These are phyloP conservation scores for Hypoxylon crocopeplum DNA, from an alignment of 495 filamentous ascomycete species.

Conservation along the genomic window DNA sequence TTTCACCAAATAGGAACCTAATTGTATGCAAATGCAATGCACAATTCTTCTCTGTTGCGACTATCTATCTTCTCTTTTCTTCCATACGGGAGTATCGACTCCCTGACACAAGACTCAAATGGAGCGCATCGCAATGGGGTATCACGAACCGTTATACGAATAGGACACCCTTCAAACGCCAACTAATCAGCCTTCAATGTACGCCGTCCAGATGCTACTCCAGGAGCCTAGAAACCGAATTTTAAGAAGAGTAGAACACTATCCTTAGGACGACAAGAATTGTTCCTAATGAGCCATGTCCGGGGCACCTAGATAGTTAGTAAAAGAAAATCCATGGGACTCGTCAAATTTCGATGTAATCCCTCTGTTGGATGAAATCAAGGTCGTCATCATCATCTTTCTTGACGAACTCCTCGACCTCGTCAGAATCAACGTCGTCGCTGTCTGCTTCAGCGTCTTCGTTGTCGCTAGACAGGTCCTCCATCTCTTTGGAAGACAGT, in stretches of 20 bases:
- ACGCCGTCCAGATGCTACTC: slow-evolving; percentile 22
- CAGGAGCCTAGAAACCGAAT: slow-evolving; percentile 9
- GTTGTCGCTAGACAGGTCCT: slow-evolving; percentile 85
- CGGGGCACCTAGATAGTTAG: slow-evolving; percentile 29
- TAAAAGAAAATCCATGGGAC: slow-evolving; percentile 3
- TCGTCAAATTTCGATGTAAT: slow-evolving; percentile 55
- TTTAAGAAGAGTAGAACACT: slow-evolving; percentile 6
- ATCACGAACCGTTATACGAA: slow-evolving; percentile 30
- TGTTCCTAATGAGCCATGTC: slow-evolving; percentile 19
- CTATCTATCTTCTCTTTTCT: slow-evolving; percentile 17
- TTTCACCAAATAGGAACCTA: not conserved
- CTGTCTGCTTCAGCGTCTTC: slow-evolving; percentile 79
- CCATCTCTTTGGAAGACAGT: slow-evolving; percentile 61
- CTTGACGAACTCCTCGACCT: slow-evolving; percentile 73
- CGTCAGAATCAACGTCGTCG: slow-evolving; percentile 90
- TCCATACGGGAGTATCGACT: slow-evolving; percentile 35
- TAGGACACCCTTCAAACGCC: slow-evolving; percentile 31
- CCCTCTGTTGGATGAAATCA: slow-evolving; percentile 52
- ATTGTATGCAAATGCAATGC: not conserved
- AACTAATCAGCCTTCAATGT: slow-evolving; percentile 11
- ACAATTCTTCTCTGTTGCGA: slow-evolving; percentile 20
- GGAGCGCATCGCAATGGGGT: slow-evolving; percentile 27
- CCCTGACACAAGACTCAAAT: slow-evolving; percentile 13
- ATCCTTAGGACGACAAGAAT: slow-evolving; percentile 14
- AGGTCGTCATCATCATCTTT: slow-evolving; percentile 47